Conservation (phyloP, 1,284 basidiomycete genomes). For the Leccinum solheimii region DNA sequence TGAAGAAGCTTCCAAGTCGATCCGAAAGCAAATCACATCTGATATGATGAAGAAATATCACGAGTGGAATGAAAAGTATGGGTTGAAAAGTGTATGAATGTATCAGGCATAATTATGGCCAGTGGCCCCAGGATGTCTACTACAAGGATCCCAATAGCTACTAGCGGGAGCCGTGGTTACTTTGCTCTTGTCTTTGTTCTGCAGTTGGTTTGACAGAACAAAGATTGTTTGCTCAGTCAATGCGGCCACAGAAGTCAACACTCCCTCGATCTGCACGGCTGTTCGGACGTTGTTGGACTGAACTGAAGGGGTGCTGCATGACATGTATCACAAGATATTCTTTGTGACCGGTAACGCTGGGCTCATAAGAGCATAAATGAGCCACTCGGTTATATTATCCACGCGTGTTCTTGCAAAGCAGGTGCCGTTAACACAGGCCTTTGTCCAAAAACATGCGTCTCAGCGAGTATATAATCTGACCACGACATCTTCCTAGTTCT, state of each 20-base stretch:
- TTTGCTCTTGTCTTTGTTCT: background rate
- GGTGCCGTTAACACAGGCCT: background rate
- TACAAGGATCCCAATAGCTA: background rate
- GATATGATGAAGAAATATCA: slow-evolving; percentile 74
- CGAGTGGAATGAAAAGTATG: slow-evolving; percentile 53
- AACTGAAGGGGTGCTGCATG: background rate
- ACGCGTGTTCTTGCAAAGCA: background rate
- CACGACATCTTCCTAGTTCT: background rate
- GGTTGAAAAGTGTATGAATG: slow-evolving; percentile 23
- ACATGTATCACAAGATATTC: background rate
- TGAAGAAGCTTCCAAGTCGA: slow-evolving; percentile 67
- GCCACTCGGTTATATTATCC: slow-evolving; percentile 8
- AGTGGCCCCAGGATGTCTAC: background rate
- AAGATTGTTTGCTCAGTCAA: background rate
- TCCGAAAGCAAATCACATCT: slow-evolving; percentile 85
- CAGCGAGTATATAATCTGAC: slow-evolving; percentile 7
- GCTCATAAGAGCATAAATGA: background rate
- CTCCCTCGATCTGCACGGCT: background rate
- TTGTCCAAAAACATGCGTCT: slow-evolving; percentile 6
- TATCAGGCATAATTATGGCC: background rate
- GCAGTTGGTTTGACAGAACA: background rate
- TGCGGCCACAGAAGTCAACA: background rate
- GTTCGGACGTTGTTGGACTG: background rate
- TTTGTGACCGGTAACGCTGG: background rate
- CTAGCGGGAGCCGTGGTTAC: background rate